These are phyloP conservation scores for Aspergillus phoenicis DNA, from an alignment of 2,329 filamentous ascomycete genomes.

Conservation along the genomic window DNA sequence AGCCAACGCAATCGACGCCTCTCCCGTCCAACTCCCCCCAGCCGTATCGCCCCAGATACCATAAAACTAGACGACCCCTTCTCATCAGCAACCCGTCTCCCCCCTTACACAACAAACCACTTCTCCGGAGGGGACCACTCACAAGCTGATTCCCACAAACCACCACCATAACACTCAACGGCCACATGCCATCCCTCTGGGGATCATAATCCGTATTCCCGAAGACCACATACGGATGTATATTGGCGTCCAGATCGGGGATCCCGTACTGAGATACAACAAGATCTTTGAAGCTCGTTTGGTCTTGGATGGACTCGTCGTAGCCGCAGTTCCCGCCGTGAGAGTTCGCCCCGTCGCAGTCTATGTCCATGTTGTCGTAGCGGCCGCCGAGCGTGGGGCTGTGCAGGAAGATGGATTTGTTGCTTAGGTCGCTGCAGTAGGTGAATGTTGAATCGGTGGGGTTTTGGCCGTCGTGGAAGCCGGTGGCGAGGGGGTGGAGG, in stretches of 20 bases:
- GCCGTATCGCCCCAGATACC: conserved; percentile 66
- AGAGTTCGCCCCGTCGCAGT: conserved; percentile 58
- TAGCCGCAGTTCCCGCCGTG: conserved; percentile 51
- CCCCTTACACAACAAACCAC: background rate
- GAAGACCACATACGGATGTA: conserved; percentile 58
- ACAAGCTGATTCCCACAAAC: conserved; percentile 56
- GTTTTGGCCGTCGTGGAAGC: conserved; percentile 23
- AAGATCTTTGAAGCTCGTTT: conserved; percentile 54
- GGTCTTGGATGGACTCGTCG: conserved; percentile 42
- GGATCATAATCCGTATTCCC: conserved; percentile 55
- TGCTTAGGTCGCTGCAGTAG: conserved; percentile 52
- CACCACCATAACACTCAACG: conserved; percentile 58
- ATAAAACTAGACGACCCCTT: conserved; percentile 47
- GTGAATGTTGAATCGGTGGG: conserved; percentile 22
- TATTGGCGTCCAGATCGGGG: conserved; percentile 54
- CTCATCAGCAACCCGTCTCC: background rate
- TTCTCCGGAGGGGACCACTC: background rate
- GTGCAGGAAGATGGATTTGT: background rate
- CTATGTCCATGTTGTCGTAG: conserved; percentile 58
- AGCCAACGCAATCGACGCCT: conserved; percentile 61
- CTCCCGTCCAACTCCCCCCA: conserved; percentile 59
- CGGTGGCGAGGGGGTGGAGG: conserved; percentile 20
- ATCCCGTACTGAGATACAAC: conserved; percentile 39
- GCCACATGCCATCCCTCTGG: conserved; percentile 48
- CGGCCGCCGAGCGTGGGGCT: background rate